Evolutionary conservation across 768 basidiomycete species (phyloP).

Genomic region (Phanerochaete sordida): DNA sequence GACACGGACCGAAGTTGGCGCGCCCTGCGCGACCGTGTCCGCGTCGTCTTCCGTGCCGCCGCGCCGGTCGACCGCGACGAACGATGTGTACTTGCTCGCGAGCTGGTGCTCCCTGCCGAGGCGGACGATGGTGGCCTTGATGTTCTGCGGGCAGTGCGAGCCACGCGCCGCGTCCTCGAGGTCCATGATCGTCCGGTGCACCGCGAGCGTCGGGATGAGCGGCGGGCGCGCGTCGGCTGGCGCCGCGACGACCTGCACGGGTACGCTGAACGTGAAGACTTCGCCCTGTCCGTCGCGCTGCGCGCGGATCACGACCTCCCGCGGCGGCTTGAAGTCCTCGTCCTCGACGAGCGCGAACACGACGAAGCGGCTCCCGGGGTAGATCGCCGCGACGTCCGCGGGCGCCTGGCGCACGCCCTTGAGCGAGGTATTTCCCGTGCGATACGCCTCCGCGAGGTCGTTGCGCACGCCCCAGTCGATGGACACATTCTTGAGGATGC

Average conservation of each 20-base stretch:
- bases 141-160: constrained; percentile 18
- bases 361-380: constrained; percentile 30
- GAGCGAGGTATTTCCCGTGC: neutral
- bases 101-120: constrained; percentile 52
- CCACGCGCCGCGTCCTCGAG: constrained; percentile 30
- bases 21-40: too few relatives aligned
- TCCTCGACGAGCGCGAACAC: constrained; percentile 30
- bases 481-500: constrained; percentile 39
- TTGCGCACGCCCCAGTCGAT: constrained; percentile 44
- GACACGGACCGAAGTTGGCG: too few relatives aligned
- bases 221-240: constrained; percentile 15
- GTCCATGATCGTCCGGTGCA: constrained; percentile 51
- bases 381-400: constrained; percentile 27
- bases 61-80: constrained; percentile 40
- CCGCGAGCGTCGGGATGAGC: constrained; percentile 52
- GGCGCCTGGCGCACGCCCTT: constrained; percentile 29
- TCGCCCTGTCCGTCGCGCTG: constrained; percentile 23
- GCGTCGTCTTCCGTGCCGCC: neutral
- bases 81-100: constrained; percentile 50
- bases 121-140: constrained; percentile 44
- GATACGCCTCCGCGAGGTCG: constrained; percentile 13
- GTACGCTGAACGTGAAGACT: constrained; percentile 16
- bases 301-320: constrained; percentile 23
- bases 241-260: constrained; percentile 23
- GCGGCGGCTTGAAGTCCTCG: constrained; percentile 21